Evolutionary conservation across 371 early-diverging fungal genomes (phyloP).

Genomic region (Lichtheimia ramosa): DNA sequence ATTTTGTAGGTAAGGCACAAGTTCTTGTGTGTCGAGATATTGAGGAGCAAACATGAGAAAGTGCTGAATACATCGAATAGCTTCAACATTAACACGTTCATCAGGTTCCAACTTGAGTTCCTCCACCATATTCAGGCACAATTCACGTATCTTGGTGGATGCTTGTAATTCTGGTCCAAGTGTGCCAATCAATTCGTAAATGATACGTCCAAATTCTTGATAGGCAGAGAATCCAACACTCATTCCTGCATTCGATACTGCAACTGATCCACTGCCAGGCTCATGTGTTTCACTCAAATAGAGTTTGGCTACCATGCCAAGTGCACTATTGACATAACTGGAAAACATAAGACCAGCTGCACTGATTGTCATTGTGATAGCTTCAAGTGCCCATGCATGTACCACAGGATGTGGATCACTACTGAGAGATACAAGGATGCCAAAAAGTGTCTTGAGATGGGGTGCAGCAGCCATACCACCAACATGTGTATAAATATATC

Average conservation of each 20-base stretch:
- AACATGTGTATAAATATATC: slow-evolving; percentile 84
- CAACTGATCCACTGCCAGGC: slow-evolving; percentile 62
- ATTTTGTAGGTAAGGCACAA: slow-evolving; percentile 79
- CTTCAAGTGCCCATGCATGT: slow-evolving; percentile 90
- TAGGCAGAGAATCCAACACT: slow-evolving; percentile 59
- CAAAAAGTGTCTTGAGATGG: slow-evolving; percentile 86
- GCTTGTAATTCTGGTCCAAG: slow-evolving; percentile 90
- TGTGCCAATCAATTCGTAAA: slow-evolving; percentile 86
- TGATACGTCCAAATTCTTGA: slow-evolving; percentile 84
- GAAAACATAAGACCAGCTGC: slow-evolving; percentile 92
- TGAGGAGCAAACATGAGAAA: slow-evolving; percentile 89
- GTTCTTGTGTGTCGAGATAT: slow-evolving; percentile 60
- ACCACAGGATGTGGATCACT: slow-evolving; percentile 93
- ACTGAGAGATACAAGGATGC: slow-evolving; percentile 85
- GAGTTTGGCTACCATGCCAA: slow-evolving; percentile 82
- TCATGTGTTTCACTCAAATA: slow-evolving; percentile 89
- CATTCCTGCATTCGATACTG: slow-evolving; percentile 64
- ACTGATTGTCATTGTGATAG: slow-evolving; percentile 84
- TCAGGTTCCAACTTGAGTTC: slow-evolving; percentile 78
- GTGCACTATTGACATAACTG: slow-evolving; percentile 83
- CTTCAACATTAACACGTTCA: slow-evolving; percentile 81
- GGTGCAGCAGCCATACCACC: slow-evolving; percentile 89
- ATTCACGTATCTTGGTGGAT: slow-evolving; percentile 69
- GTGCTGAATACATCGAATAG: slow-evolving; percentile 86
- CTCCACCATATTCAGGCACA: slow-evolving; percentile 77